phyloP scores from a whole-genome alignment of 371 early-diverging fungal species.

The Mucor mucedo region DNA sequence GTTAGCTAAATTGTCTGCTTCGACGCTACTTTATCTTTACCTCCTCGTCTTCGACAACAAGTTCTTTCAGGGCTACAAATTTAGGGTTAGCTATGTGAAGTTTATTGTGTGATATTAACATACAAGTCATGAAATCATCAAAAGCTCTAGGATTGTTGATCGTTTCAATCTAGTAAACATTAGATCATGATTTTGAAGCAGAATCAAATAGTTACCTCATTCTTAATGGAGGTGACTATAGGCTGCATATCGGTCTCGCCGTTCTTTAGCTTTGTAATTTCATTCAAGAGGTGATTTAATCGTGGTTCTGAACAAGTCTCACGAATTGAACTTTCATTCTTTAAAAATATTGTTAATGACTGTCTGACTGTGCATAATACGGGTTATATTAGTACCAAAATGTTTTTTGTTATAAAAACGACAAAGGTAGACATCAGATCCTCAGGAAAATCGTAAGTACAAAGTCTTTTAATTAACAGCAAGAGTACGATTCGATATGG shows the following conservation, averaged over 20 bases:
- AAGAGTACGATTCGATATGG: conserved; percentile 22
- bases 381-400: conserved; percentile 20
- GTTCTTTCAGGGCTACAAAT: neutral
- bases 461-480: conserved; percentile 18
- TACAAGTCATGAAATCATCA: conserved; percentile 1
- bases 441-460: conserved; percentile 11
- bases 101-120: neutral
- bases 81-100: neutral
- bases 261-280: conserved; percentile 4
- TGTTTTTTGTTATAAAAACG: conserved; percentile 18
- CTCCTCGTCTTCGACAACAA: neutral
- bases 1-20: neutral
- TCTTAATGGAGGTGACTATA: neutral
- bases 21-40: neutral
- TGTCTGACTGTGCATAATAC: neutral
- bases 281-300: conserved; percentile 4
- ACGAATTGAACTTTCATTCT: conserved; percentile 18
- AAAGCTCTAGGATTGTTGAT: neutral
- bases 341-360: neutral
- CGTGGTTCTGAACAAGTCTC: conserved; percentile 25
- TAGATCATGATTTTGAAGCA: neutral
- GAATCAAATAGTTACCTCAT: conserved; percentile 6
- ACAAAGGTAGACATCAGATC: conserved; percentile 13
- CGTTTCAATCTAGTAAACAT: neutral
- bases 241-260: neutral